Evolutionary conservation across 2,329 filamentous ascomycete genomes (phyloP), one percentile per base, ranked within the genome.

Genomic region (Fusarium longipes): DNA sequence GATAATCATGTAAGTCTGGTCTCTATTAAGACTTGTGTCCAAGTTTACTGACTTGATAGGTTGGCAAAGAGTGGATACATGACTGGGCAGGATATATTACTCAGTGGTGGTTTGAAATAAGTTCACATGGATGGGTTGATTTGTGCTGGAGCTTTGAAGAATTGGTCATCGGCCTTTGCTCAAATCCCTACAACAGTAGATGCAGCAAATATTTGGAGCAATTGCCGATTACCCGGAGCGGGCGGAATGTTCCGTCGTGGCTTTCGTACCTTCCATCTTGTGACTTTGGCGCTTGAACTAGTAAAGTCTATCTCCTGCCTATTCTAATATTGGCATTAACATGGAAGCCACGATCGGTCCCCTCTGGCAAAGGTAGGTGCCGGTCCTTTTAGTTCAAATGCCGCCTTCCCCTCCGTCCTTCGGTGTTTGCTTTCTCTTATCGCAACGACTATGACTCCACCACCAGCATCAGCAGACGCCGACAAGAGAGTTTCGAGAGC

Each of bases 1-100:
- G 9, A 74, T 77, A 8, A 68, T 64, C 7, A 77, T 78, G 77
- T 77, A 45, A 70, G 77, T 74, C 3, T 24, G 2, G 15, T 11
- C 8, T 0, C 2, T 10, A 6, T 1, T n/a, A 2, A 10, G 4
- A 4, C 8, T 10, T 5, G 7, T 4, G 4, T 6, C 9, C 4
- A 30, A 7, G 4, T 8, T 25, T 24, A 8, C 45, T 61, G 15
- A 61, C 22, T 6, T 14, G 2, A 14, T 5, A 65, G 60, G 62
- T 4, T 65, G 32, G 62, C 60, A 5, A 54, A 38, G 35, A 65
- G 47, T 12, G 62, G 62, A n/a, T 65, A 65, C 11, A 15, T 65
- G 15, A 65, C 62, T 29, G 62, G 60, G 1, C 62, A 65, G 7
- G 62, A 65, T 8, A 45, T 65, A 14, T 17, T 65, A 5, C 38